phyloP scores from a whole-genome alignment of 805 yeast genomes.

The Wickerhamomyces bovis region DNA sequence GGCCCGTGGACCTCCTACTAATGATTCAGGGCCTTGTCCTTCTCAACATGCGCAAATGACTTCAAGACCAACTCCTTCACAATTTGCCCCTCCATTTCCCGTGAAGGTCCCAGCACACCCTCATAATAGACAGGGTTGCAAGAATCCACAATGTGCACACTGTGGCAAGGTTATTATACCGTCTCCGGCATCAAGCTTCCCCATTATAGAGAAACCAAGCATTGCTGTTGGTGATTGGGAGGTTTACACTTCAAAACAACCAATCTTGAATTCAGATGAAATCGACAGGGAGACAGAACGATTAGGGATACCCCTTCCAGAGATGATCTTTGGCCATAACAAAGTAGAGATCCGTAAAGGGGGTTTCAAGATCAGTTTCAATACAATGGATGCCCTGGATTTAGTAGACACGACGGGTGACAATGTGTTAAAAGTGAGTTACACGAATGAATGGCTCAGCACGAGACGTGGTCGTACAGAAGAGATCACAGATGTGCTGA shows the following conservation, averaged over 20 bases:
- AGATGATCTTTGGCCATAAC: conserved; percentile 94
- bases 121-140: conserved; percentile 26
- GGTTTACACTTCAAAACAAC: conserved; percentile 62
- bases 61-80: background rate
- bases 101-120: conserved; percentile 37
- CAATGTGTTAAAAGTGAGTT: conserved; percentile 63
- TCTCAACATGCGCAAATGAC: background rate
- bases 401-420: conserved; percentile 49
- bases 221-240: conserved; percentile 71
- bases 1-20: conserved; percentile 27
- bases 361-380: conserved; percentile 52
- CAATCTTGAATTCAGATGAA: conserved; percentile 70
- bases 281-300: conserved; percentile 56
- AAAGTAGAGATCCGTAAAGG: conserved; percentile 42
- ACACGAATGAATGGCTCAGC: conserved; percentile 76
- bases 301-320: conserved; percentile 82
- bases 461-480: conserved; percentile 29
- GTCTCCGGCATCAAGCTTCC: conserved; percentile 60
- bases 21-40: background rate
- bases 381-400: conserved; percentile 70
- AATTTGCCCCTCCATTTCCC: background rate
- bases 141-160: conserved; percentile 46
- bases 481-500: conserved; percentile 53
- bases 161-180: conserved; percentile 79
- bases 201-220: conserved; percentile 61